Evolutionary conservation across 2,329 filamentous ascomycete species (phyloP).

Genomic region (Periconia macrospinosa): DNA sequence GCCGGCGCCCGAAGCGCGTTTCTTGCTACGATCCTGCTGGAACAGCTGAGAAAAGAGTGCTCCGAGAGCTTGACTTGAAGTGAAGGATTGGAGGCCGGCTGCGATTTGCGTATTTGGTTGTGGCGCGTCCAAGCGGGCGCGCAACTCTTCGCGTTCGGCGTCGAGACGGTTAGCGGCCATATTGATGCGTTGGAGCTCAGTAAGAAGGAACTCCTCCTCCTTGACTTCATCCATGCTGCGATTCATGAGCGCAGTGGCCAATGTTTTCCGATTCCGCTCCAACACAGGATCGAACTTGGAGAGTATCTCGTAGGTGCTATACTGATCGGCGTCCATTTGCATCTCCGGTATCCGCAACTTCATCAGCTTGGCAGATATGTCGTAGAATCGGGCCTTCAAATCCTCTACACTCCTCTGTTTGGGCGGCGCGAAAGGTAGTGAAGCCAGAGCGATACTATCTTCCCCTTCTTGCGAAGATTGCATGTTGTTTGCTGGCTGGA

Average conservation of each 20-base stretch:
- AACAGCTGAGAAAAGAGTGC: conserved; percentile 81
- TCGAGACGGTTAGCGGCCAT: conserved; percentile 83
- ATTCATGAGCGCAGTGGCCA: conserved; percentile 77
- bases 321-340: conserved; percentile 82
- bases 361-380: conserved; percentile 64
- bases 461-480: conserved; percentile 22
- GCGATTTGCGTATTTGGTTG: conserved; percentile 52
- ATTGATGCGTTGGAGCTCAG: conserved; percentile 90
- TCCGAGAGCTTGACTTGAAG: conserved; percentile 77
- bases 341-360: conserved; percentile 43
- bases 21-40: conserved; percentile 83
- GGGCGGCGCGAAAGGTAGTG: conserved; percentile 46
- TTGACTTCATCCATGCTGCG: conserved; percentile 84
- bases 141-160: conserved; percentile 84
- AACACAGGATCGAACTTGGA: conserved; percentile 80
- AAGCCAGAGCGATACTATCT: conserved; percentile 27
- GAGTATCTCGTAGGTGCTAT: conserved; percentile 80
- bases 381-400: conserved; percentile 88
- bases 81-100: conserved; percentile 60
- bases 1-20: conserved; percentile 59
- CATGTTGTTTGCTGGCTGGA: conserved; percentile 46
- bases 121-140: conserved; percentile 83
- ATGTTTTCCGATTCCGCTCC: conserved; percentile 79
- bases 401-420: conserved; percentile 78
- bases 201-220: conserved; percentile 85